These are phyloP conservation scores for Penicillium cinerascens DNA, from an alignment of 495 filamentous ascomycete genomes.

Conservation along the genomic window DNA sequence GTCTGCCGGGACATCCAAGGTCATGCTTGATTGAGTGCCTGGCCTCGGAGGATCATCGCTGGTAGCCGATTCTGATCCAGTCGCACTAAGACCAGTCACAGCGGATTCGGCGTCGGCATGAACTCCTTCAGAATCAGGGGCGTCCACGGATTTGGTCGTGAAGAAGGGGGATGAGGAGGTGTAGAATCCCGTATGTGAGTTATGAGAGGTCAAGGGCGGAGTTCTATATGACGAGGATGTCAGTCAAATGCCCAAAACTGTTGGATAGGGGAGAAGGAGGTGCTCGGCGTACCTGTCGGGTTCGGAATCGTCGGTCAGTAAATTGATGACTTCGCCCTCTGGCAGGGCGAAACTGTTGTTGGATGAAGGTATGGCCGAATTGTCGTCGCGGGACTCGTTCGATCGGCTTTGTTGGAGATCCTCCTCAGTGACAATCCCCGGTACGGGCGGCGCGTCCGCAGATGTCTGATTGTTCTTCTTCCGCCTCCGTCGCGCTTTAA, in stretches of 20 bases:
- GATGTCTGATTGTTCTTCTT: conserved; percentile 40
- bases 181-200: conserved; percentile 75
- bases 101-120: conserved; percentile 30
- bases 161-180: conserved; percentile 81
- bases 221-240: conserved; percentile 36
- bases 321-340: conserved; percentile 44
- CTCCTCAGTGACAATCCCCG: conserved; percentile 16
- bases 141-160: conserved; percentile 50
- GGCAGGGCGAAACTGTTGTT: conserved; percentile 21
- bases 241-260: conserved; percentile 12
- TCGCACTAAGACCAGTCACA: conserved; percentile 27
- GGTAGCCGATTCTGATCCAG: conserved; percentile 23
- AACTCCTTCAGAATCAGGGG: conserved; percentile 19
- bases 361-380: conserved; percentile 27
- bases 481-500: conserved; percentile 44
- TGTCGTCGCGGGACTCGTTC: conserved; percentile 24
- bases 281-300: conserved; percentile 58
- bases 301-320: conserved; percentile 69
- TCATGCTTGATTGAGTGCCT: conserved; percentile 23
- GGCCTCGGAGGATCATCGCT: conserved; percentile 20
- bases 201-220: conserved; percentile 64
- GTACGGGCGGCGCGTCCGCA: conserved; percentile 26
- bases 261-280: background rate
- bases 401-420: conserved; percentile 24
- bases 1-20: conserved; percentile 32